phyloP scores from a whole-genome alignment of 2,329 filamentous ascomycete genomes.

The Epichloe amarillans region DNA sequence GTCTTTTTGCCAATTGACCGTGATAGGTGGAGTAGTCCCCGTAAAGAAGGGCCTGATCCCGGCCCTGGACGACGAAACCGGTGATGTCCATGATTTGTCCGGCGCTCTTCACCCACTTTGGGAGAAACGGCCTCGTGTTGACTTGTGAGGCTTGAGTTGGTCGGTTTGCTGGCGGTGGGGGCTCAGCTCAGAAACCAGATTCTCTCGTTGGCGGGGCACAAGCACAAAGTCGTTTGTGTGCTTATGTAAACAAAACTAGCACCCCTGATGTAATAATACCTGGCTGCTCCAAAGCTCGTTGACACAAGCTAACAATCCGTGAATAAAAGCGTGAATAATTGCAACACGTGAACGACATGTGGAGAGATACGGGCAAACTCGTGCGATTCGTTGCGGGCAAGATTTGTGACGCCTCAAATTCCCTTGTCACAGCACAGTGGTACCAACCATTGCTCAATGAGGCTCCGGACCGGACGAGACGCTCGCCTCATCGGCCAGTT shows the following conservation, averaged over 20 bases:
- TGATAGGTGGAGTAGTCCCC: slow-evolving; percentile 85
- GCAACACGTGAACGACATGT: too few species aligned
- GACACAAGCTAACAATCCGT: too few species aligned
- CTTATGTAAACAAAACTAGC: not conserved
- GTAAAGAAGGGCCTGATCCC: slow-evolving; percentile 73
- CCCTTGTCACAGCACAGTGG: too few species aligned
- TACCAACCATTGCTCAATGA: too few species aligned
- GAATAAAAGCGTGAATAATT: too few species aligned
- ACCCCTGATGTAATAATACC: too few species aligned
- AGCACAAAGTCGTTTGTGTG: not conserved
- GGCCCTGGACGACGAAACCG: slow-evolving; percentile 61
- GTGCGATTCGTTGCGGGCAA: too few species aligned
- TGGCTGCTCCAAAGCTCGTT: too few species aligned
- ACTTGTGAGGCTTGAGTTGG: not conserved
- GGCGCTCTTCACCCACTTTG: not conserved
- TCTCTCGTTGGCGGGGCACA: not conserved
- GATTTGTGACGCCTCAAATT: too few species aligned
- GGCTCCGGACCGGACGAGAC: too few species aligned
- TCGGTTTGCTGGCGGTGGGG: not conserved
- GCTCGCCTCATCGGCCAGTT: too few species aligned
- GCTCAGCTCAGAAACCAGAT: not conserved
- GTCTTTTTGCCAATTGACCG: slow-evolving; percentile 61
- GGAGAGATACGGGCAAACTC: too few species aligned
- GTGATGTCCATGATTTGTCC: slow-evolving; percentile 68
- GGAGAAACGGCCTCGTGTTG: not conserved